Evolutionary conservation across 2,329 filamentous ascomycete species (phyloP), one percentile per base, ranked within the genome.

Genomic region (Colletotrichum sp.): DNA sequence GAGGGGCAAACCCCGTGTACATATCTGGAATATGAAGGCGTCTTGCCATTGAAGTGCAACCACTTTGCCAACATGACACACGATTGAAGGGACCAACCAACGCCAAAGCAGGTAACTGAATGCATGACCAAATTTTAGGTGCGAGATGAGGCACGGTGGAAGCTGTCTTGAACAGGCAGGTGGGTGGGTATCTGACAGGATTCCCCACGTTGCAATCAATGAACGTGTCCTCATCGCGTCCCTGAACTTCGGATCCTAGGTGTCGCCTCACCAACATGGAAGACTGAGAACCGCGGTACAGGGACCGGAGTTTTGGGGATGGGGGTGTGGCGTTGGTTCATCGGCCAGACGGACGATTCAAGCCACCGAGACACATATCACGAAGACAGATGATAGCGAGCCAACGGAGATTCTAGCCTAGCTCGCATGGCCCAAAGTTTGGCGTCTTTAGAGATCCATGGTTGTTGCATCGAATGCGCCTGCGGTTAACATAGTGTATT

Each of bases 211-310:
- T 44, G 57, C 57, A 64, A 72, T 76, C 26, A 49, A 36, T 16
- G 75, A 77, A 77, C 75, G 75, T 77, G 75, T 77, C 75, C 71
- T 75, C 30, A 67, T 49, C 49, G 34, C 32, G 63, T 66, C 39
- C 63, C 15, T 34, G 32, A 39, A 24, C 30, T 36, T 28, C 10
- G 28, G 32, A 34, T 63, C 77, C 49, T 71, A 4, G 34, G 30
- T 64, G 57, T 24, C 59, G 57, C 13, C 32, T 32, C 28, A 44
- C 65, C 62, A 34, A 26, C 63, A 49, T 24, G 16, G 36, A 12
- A 44, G 39, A 49, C 9, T 18, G n/a, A 52, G 44, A 52, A 52
- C 44, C 44, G n/a, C 44, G 44, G 3, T 52, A 5, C n/a, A 52
- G 69, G 60, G 30, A 66, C 18, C 26, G 18, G 62, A 21, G 39